Conservation (phyloP, 257 asterid species). For the Rauvolfia tetraphylla region DNA sequence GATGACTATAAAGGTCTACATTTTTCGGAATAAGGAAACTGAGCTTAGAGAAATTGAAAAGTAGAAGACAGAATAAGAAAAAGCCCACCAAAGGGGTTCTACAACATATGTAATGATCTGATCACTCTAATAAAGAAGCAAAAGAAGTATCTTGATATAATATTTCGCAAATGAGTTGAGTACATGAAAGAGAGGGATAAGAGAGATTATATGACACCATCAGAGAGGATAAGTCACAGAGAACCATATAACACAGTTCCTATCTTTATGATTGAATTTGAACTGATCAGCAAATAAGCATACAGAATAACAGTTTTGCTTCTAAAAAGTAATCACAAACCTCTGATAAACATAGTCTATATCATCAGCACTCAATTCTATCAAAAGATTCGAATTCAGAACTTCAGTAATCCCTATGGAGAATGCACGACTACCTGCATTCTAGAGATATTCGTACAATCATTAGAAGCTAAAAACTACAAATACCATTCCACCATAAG, state of each 20-base stretch:
- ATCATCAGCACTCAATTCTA: slow-evolving; percentile 93
- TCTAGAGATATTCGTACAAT: slow-evolving; percentile 43
- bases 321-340: slow-evolving; percentile 25
- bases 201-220: neutral
- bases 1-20: neutral
- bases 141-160: neutral
- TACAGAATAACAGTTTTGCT: slow-evolving; percentile 2
- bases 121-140: neutral
- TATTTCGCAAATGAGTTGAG: neutral
- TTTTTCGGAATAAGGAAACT: neutral
- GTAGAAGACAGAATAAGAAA: neutral
- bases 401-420: slow-evolving; percentile 93
- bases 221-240: neutral
- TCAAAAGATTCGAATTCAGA: slow-evolving; percentile 80
- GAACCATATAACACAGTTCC: neutral
- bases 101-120: neutral
- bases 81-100: neutral
- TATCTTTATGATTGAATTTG: neutral
- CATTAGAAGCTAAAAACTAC: slow-evolving; percentile 22
- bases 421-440: slow-evolving; percentile 76
- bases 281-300: neutral
- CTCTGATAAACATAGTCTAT: slow-evolving; percentile 91
- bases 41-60: neutral
- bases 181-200: neutral
- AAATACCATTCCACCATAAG: slow-evolving; percentile 14